These are phyloP conservation scores for maize (Zea mays) DNA, from an alignment of 176 grass and related monocot species.

Conservation along the genomic window DNA sequence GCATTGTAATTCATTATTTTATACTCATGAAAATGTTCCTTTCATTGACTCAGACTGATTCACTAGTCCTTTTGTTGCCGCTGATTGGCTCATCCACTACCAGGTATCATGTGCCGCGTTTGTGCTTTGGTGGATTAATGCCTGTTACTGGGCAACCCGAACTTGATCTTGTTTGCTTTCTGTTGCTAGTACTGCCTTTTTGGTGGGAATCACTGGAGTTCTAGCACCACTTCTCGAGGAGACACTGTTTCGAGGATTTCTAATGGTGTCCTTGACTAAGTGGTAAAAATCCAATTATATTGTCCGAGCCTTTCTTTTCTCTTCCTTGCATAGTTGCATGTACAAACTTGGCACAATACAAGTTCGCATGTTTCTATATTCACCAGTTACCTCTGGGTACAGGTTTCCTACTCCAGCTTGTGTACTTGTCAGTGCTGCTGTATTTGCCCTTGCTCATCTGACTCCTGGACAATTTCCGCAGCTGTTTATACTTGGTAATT, in stretches of 20 bases:
- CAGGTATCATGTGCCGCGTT: conserved; percentile 54
- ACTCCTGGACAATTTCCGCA: conserved; percentile 91
- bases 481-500: conserved; percentile 86
- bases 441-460: conserved; percentile 85
- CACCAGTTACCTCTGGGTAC: conserved; percentile 27
- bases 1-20: background rate
- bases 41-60: conserved; percentile 65
- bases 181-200: conserved; percentile 71
- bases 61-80: conserved; percentile 72
- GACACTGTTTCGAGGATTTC: conserved; percentile 92
- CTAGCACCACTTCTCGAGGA: conserved; percentile 93
- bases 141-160: background rate
- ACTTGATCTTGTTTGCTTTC: conserved; percentile 39
- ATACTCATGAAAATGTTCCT: background rate
- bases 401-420: conserved; percentile 88
- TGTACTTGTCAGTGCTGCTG: conserved; percentile 72
- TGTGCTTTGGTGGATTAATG: conserved; percentile 25
- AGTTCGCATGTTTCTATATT: conserved; percentile 19
- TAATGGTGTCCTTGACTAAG: conserved; percentile 90
- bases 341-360: conserved; percentile 3
- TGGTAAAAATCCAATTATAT: conserved; percentile 52
- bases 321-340: background rate
- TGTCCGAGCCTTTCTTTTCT: conserved; percentile 26
- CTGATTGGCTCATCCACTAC: conserved; percentile 86
- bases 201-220: conserved; percentile 89